Conservation (phyloP, 805 yeast genomes). For the Candida methanosorbosa region DNA sequence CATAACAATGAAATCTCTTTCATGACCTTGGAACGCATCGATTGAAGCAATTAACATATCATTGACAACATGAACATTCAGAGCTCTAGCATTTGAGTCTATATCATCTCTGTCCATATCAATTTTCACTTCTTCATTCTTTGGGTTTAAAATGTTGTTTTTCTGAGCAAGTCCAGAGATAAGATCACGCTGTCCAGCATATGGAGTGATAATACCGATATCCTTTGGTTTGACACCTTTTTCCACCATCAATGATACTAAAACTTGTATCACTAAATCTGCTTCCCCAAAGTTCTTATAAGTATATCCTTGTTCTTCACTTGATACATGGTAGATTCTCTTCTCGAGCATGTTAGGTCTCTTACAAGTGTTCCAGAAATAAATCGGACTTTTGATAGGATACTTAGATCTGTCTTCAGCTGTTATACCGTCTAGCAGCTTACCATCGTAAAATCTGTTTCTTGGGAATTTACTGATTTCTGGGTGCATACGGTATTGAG, state of each 20-base stretch:
- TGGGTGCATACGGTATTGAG: constrained; percentile 97
- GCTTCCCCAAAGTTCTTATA: constrained; percentile 51
- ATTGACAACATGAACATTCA: constrained; percentile 37
- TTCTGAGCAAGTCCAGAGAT: constrained; percentile 40
- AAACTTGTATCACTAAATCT: constrained; percentile 33
- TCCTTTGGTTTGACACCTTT: constrained; percentile 40
- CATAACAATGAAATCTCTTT: constrained; percentile 70
- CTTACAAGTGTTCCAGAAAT: constrained; percentile 52
- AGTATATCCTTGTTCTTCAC: constrained; percentile 42
- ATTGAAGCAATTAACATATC: constrained; percentile 48
- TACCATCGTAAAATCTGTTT: constrained; percentile 61
- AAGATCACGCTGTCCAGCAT: constrained; percentile 64
- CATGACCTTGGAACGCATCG: constrained; percentile 93
- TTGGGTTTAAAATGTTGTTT: constrained; percentile 51
- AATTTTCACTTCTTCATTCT: constrained; percentile 33
- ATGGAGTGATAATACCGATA: constrained; percentile 69
- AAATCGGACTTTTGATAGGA: constrained; percentile 45
- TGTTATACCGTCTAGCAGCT: constrained; percentile 62
- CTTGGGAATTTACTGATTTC: constrained; percentile 82
- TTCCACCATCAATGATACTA: constrained; percentile 44
- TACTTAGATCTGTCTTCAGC: constrained; percentile 38
- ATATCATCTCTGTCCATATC: constrained; percentile 59
- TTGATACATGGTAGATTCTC: constrained; percentile 32
- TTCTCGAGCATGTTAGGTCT: constrained; percentile 30
- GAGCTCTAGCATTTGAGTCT: constrained; percentile 26